Evolutionary conservation across 306 rosid species (phyloP), one percentile per base, ranked within the genome.

Genomic region (Styphnolobium japonicum): DNA sequence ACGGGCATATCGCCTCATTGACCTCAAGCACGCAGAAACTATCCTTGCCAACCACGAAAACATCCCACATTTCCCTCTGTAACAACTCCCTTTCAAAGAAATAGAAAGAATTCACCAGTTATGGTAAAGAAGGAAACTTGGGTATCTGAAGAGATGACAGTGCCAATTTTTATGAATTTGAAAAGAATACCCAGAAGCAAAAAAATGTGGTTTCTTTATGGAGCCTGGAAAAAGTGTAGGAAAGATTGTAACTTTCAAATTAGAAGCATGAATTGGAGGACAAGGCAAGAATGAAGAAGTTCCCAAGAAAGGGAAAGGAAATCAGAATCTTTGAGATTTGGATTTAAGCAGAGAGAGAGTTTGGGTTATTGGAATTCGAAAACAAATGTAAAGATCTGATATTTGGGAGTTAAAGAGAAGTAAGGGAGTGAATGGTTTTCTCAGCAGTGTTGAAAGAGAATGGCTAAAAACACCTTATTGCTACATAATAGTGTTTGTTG

Each of bases 21-120:
- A 91, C 78, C 73, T 83, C 93, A 88, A 89, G 81, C 93, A 89
- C 37, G 91, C 84, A 67, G 87, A 83, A 25, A 82, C 85, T 57
- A 89, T 83, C 87, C 88, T 87, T 87, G 87, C 90, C 85, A 89
- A 77, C 93, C 91, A 85, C 89, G 91, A 87, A 82, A 89, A 85
- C 93, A 89, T 89, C 93, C 93, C 93, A 83, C 93, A 89, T 89
- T 87, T 89, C 91, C 89, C 89, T 74, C 58, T 57, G 33, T 73
- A 86, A 77, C 80, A 43, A 48, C 61, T 65, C 75, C 67, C 67
- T 37, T n/a, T n/a, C n/a, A n/a, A n/a, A 25, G 42, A 21, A 43
- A 64, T 25, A 42, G 14, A 43, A n/a, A n/a, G n/a, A 64, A 53
- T 64, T 65, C 45, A 64, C 19, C 25, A 10, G 29, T 52, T 15